Base-by-base conservation (phyloP, 2,329 filamentous ascomycete species). In the Pseudogymnoascus destructans region DNA sequence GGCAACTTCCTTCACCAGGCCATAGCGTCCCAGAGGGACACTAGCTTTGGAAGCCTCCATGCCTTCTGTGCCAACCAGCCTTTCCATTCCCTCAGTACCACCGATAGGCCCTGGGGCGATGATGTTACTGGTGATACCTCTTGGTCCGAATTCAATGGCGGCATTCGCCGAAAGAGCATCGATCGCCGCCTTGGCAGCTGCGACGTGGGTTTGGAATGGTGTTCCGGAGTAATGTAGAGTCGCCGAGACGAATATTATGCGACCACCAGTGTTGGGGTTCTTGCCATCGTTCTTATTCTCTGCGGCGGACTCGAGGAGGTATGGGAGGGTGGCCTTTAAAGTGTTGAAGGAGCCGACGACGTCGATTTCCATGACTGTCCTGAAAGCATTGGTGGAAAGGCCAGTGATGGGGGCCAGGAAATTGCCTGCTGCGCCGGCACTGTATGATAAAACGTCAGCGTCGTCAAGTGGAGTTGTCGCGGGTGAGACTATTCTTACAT, bases 321-420 rank as follows among this genome's bases (percentile, higher is more conserved):
- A 79, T 0, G 89, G 89, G 32, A 96, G 75, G 0, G 89, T 93
- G 3, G 92, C 90, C 74, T 97, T 97, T 68, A 95, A 78, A 2
- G 90, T 95, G 75, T 97, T 95, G 74, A 87, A 98, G 13, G 88
- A 95, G 30, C 93, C 93, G 33, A 97, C 72, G 2, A 95, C 86
- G 70, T 97, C 93, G 67, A 98, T 98, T 61, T 97, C 93, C 66
- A 97, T 92, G 63, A 98, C 93, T 0, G 88, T 79, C 72, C 91
- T 95, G 82, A 98, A 95, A 3, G 89, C 93, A 69, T 97, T 97
- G 60, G 87, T 74, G 38, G 83, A 89, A 55, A 97, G 80, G 62
- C 85, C 85, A 38, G 85, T 80, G 61, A 97, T 85, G 3, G 92
- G 87, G 0, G 89, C 86, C 19, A 98, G 78, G 72, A 97, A 98